These are phyloP conservation scores for Ceratobasidium sp. DNA, from an alignment of 1,284 basidiomycete species.

Conservation along the genomic window DNA sequence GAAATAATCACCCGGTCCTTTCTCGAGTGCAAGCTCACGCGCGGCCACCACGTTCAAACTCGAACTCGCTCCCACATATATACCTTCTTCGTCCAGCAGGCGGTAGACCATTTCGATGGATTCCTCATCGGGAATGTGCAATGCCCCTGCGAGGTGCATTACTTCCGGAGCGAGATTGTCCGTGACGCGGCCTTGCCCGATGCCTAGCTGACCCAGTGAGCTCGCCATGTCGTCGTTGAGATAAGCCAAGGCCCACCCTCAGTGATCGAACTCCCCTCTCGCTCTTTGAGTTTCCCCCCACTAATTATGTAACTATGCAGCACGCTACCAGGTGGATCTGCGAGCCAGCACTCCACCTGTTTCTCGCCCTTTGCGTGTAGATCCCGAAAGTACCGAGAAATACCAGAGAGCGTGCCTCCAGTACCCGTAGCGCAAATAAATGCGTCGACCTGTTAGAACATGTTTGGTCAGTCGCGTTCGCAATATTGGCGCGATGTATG, in stretches of 20 bases:
- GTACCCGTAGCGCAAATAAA: conserved; percentile 97
- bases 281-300: conserved; percentile 82
- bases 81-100: conserved; percentile 89
- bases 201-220: conserved; percentile 65
- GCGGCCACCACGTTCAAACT: conserved; percentile 97
- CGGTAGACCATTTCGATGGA: conserved; percentile 95
- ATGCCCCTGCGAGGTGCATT: conserved; percentile 79
- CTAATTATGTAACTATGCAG: conserved; percentile 87
- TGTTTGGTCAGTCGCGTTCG: neutral
- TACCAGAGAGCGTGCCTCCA: conserved; percentile 94
- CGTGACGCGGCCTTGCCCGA: conserved; percentile 98
- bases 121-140: conserved; percentile 90
- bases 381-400: conserved; percentile 87
- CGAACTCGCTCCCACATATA: conserved; percentile 96
- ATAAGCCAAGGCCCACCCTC: conserved; percentile 73
- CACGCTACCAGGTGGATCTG: conserved; percentile 96
- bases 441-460: conserved; percentile 68
- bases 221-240: conserved; percentile 33
- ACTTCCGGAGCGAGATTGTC: conserved; percentile 91
- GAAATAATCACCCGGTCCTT: conserved; percentile 75
- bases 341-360: conserved; percentile 90
- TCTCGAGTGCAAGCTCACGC: conserved; percentile 83
- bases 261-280: conserved; percentile 92
- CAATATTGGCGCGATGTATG: neutral
- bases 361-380: conserved; percentile 68